Percentiles rank a stretch among this genome's conserved stretches.
These are phyloP conservation scores for Globisporangium spiculum DNA, from an alignment of 352 stramenopile genomes.

Conservation along the genomic window DNA sequence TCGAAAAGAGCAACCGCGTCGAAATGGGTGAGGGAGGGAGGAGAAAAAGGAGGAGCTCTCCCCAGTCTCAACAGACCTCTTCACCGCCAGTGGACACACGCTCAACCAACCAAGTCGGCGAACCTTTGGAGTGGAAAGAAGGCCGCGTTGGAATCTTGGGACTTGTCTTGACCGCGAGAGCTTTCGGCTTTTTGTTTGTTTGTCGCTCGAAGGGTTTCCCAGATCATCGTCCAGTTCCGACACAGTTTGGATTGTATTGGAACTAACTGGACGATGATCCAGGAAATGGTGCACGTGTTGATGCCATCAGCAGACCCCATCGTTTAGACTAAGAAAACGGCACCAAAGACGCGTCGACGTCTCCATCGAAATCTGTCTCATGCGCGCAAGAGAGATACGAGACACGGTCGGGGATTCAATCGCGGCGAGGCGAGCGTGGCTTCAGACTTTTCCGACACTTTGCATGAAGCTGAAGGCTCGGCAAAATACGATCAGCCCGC, in stretches of 20 bases:
- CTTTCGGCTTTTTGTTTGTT: too few species aligned
- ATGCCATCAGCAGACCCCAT: not conserved
- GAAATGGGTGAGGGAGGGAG: conserved; percentile 2
- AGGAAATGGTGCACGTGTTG: not conserved
- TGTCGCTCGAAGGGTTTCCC: too few species aligned
- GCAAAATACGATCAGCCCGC: too few species aligned
- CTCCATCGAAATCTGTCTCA: not conserved
- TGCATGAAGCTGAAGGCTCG: too few species aligned
- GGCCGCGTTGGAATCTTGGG: not conserved
- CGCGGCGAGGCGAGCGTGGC: too few species aligned
- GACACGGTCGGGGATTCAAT: not conserved
- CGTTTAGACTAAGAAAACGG: not conserved
- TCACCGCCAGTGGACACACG: not conserved
- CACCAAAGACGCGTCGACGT: not conserved
- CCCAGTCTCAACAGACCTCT: not conserved
- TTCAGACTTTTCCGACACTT: too few species aligned
- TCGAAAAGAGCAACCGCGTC: not conserved
- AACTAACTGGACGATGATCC: not conserved
- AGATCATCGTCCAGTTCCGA: too few species aligned
- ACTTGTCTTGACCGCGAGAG: too few species aligned
- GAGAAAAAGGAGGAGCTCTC: not conserved
- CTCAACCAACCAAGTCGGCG: not conserved
- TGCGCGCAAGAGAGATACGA: not conserved
- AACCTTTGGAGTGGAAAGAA: not conserved
- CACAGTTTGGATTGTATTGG: too few species aligned